Base-by-base conservation (phyloP, 1,139 yeast species). In the Magnusiomyces ingens region DNA sequence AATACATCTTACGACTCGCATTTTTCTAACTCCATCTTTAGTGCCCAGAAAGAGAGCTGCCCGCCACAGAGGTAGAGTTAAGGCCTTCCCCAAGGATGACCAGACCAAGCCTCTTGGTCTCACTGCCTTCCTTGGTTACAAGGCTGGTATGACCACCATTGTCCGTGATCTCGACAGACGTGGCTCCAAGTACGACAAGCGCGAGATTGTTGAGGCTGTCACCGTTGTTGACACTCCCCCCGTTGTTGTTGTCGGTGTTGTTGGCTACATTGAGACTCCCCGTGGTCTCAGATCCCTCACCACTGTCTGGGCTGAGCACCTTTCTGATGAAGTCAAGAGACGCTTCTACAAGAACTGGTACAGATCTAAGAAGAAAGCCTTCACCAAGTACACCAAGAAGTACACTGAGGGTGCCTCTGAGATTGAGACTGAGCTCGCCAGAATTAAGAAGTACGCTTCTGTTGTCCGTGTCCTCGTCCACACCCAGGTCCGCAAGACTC, bases 281-380 rank as follows among this genome's bases (percentile, higher is more conserved):
- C 91, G 97, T 83, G 99, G 99, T 80, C 85, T 93, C 75, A 90
- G 99, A 82, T 89, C 99, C 64, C 85, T 93, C 78, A 89, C 98
- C 77, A 93, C 99, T 73, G 99, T 93, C 75, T 93, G 99, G 99
- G 98, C 99, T 71, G 99, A 93, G 84, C 99, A 93, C 81, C 85
- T 93, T 76, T 87, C 96, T 71, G 99, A 93, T 76, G 99, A 93
- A 80, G 84, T 93, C 78, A 93, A 86, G 88, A 89, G 99, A 85
- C 89, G 98, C 83, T 93, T 93, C 96, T 93, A 93, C 96, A 93
- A 91, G 89, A 93, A 91, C 96, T 93, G 99, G 99, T 93, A 86
- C 96, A 91, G 90, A 85, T 86, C 96, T 68, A 93, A 93, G 94
- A 93, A 93, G 96, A 91, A 91, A 94, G 99, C 99, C 72, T 93